Percentiles rank a stretch among this genome's conserved stretches.
Conservation (phyloP, 192 early-diverging fungal species). For the Podila clonocystis region DNA sequence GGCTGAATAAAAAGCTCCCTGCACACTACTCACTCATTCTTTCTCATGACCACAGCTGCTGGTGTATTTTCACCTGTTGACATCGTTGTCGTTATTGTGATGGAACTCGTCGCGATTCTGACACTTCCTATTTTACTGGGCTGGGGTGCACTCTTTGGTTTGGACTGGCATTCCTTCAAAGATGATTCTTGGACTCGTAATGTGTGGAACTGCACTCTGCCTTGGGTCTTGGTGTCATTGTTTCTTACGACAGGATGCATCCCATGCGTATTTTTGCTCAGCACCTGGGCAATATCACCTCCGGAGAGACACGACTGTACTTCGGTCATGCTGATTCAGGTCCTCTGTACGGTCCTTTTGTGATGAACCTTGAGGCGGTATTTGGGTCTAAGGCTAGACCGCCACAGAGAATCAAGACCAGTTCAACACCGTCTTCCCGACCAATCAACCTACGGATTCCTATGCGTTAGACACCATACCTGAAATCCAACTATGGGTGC, state of each 20-base stretch:
- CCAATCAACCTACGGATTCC: constrained; percentile 63
- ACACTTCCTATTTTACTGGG: too few species aligned
- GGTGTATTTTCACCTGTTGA: too few species aligned
- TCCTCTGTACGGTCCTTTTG: constrained; percentile 51
- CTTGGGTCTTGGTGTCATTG: too few species aligned
- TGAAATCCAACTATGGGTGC: constrained; percentile 43
- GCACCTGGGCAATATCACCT: constrained; percentile 71
- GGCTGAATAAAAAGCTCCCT: too few species aligned
- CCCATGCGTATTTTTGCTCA: constrained; percentile 70
- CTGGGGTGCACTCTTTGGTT: too few species aligned
- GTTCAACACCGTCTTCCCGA: constrained; percentile 70
- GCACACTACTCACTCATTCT: too few species aligned
- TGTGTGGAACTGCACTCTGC: too few species aligned
- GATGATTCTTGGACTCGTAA: too few species aligned
- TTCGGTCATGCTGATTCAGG: constrained; percentile 70
- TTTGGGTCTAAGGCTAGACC: constrained; percentile 8
- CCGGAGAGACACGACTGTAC: constrained; percentile 59
- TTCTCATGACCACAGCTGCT: too few species aligned
- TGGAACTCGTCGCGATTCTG: too few species aligned
- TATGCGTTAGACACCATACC: constrained; percentile 58
- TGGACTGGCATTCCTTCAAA: too few species aligned
- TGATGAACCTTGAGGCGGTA: constrained; percentile 41
- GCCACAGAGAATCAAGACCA: constrained; percentile 53
- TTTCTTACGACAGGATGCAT: constrained; percentile 66
- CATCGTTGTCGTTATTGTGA: too few species aligned